Percentiles rank a stretch among this genome's conserved stretches.
These are phyloP conservation scores for Nothophaeocryptopus gaeumannii DNA, from an alignment of 2,329 filamentous ascomycete species.

Conservation along the genomic window DNA sequence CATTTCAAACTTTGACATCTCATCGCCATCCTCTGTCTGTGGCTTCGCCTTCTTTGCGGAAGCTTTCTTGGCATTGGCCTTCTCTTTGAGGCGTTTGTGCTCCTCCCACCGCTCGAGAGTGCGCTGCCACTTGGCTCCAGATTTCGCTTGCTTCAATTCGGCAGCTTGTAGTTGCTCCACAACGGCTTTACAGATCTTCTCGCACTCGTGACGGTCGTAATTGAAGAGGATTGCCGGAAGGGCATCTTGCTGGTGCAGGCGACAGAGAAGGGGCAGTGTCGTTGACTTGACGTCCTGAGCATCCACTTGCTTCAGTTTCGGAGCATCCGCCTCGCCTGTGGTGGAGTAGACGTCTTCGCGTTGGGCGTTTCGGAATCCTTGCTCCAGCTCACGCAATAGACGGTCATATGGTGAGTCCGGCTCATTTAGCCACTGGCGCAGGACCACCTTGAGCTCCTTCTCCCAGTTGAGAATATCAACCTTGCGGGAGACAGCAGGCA, in stretches of 20 bases:
- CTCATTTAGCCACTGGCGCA: slow-evolving; percentile 61
- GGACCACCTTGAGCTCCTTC: slow-evolving; percentile 54
- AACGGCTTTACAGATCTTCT: slow-evolving; percentile 55
- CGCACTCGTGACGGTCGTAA: slow-evolving; percentile 66
- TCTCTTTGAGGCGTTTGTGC: slow-evolving; percentile 51
- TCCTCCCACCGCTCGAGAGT: slow-evolving; percentile 58
- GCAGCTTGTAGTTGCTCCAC: slow-evolving; percentile 53
- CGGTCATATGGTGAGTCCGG: slow-evolving; percentile 51
- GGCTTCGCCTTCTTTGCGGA: slow-evolving; percentile 42
- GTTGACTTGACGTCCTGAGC: slow-evolving; percentile 41
- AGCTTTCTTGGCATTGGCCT: slow-evolving; percentile 37
- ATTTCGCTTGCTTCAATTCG: slow-evolving; percentile 57
- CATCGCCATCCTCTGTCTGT: slow-evolving; percentile 40
- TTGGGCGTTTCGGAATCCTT: slow-evolving; percentile 24
- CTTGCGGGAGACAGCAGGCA: slow-evolving; percentile 60
- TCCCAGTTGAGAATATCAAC: slow-evolving; percentile 67
- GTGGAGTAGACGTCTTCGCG: slow-evolving; percentile 27
- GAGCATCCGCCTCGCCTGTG: slow-evolving; percentile 7
- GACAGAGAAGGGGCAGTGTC: slow-evolving; percentile 57
- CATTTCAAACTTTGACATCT: slow-evolving; percentile 56
- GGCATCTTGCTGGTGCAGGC: slow-evolving; percentile 61
- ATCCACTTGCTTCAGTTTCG: slow-evolving; percentile 9
- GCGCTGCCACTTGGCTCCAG: slow-evolving; percentile 58
- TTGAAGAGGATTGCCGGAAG: slow-evolving; percentile 76
- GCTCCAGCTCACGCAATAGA: slow-evolving; percentile 51